A percentile compares a stretch with the other conserved stretches of the same genome.
Evolutionary conservation across 768 basidiomycete genomes (phyloP).

Genomic region (Podaxis pistillaris): DNA sequence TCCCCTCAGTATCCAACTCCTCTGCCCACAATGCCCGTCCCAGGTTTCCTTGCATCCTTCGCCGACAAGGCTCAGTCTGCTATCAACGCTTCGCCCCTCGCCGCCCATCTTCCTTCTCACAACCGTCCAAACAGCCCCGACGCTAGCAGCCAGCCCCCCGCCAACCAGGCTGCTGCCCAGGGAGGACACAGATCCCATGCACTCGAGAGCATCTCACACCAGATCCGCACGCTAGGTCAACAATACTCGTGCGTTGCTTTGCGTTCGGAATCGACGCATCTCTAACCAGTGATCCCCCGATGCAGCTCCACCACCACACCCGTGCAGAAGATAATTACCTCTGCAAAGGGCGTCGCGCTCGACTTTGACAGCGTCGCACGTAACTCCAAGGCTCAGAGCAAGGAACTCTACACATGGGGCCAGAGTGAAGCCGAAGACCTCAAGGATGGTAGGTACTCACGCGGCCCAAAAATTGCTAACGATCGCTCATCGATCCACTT

Average conservation of each 20-base stretch:
- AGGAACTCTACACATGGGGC: constrained; percentile 86
- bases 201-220: constrained; percentile 65
- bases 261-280: background rate
- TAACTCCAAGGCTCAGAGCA: constrained; percentile 71
- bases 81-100: constrained; percentile 59
- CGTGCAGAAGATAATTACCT: constrained; percentile 76
- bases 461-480: constrained; percentile 11
- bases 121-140: constrained; percentile 37
- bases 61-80: constrained; percentile 79
- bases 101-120: constrained; percentile 44
- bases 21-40: constrained; percentile 48
- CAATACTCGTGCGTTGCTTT: constrained; percentile 60
- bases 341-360: constrained; percentile 74
- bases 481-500: constrained; percentile 7
- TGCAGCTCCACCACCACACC: constrained; percentile 55
- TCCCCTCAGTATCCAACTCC: constrained; percentile 16
- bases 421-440: constrained; percentile 69
- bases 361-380: constrained; percentile 68
- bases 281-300: constrained; percentile 10
- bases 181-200: constrained; percentile 51
- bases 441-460: constrained; percentile 58
- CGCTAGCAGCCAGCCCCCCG: constrained; percentile 34
- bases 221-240: constrained; percentile 70
- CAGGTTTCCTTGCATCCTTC: constrained; percentile 61
- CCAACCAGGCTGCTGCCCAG: constrained; percentile 41